A percentile compares a stretch with the other conserved stretches of the same genome.
Conservation (phyloP, 176 grass and related monocot species). For the Bromus sterilis region DNA sequence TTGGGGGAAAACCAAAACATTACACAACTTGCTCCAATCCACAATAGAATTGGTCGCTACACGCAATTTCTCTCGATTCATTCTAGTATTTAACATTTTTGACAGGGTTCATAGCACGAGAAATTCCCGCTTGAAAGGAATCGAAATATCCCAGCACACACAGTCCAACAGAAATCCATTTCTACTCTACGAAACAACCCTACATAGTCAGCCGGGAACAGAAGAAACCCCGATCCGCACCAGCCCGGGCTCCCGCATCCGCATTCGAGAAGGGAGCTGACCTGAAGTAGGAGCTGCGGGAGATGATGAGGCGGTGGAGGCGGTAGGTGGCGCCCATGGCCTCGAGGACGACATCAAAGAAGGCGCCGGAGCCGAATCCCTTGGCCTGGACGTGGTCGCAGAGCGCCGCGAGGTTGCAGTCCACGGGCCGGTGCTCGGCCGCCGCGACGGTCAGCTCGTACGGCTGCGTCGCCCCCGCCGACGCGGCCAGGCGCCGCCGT, state of each 20-base stretch:
- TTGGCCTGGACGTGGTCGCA: conserved; percentile 89
- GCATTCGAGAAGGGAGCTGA: neutral
- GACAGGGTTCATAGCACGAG: neutral
- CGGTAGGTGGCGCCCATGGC: conserved; percentile 83
- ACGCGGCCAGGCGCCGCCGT: neutral
- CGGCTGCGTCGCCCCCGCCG: conserved; percentile 15
- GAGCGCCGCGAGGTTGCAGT: conserved; percentile 87
- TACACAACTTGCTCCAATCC: neutral
- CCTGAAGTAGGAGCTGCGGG: conserved; percentile 97
- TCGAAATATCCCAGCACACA: neutral
- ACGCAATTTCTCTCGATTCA: neutral
- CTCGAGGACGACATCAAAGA: conserved; percentile 84
- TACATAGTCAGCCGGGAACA: neutral
- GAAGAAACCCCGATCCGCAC: neutral
- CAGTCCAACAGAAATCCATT: neutral
- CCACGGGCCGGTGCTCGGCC: conserved; percentile 54
- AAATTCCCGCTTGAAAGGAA: neutral
- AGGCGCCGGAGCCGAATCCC: conserved; percentile 71
- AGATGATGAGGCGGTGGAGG: conserved; percentile 94
- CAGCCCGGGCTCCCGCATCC: neutral
- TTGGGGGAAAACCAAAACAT: neutral
- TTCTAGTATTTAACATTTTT: neutral
- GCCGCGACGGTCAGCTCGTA: conserved; percentile 41
- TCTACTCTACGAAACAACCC: neutral
- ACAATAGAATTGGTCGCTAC: neutral